A percentile compares a stretch with the other conserved stretches of the same genome.
Evolutionary conservation across 306 rosid genomes (phyloP).

Genomic region (Inga oerstediana): DNA sequence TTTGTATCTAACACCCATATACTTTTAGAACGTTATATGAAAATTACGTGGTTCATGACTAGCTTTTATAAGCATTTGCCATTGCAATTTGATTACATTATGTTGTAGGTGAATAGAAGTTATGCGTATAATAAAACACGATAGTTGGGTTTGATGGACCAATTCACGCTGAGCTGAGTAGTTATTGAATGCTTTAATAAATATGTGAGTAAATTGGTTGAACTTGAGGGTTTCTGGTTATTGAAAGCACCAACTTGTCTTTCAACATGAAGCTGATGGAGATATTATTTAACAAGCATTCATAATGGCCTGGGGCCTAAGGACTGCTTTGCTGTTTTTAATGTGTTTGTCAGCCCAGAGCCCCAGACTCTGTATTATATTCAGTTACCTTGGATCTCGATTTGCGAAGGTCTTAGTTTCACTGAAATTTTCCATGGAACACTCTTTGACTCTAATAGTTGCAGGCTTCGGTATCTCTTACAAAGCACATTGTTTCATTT

Average conservation of each 20-base stretch:
- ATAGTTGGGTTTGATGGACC: background rate
- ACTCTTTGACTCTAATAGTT: background rate
- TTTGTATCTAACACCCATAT: background rate
- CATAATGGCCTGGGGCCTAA: background rate
- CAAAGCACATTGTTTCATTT: background rate
- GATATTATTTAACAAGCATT: background rate
- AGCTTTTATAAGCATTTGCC: background rate
- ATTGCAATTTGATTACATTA: background rate
- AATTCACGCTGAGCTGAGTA: background rate
- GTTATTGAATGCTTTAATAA: background rate
- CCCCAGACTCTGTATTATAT: constrained; percentile 2
- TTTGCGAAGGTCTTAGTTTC: constrained; percentile 8
- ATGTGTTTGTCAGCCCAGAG: constrained; percentile 3
- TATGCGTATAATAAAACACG: background rate
- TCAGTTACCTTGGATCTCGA: background rate
- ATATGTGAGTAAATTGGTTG: constrained; percentile 4
- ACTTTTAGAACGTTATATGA: constrained; percentile 3
- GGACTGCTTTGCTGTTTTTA: background rate
- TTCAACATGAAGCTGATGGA: constrained; percentile 14
- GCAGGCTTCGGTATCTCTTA: background rate
- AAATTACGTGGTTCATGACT: background rate
- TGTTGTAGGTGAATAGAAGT: background rate
- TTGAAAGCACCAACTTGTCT: background rate
- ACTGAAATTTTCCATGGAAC: background rate
- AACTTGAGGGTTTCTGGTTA: constrained; percentile 11